phyloP scores from a whole-genome alignment of 345 rosid genomes.

The Erysimum cheiranthoides region DNA sequence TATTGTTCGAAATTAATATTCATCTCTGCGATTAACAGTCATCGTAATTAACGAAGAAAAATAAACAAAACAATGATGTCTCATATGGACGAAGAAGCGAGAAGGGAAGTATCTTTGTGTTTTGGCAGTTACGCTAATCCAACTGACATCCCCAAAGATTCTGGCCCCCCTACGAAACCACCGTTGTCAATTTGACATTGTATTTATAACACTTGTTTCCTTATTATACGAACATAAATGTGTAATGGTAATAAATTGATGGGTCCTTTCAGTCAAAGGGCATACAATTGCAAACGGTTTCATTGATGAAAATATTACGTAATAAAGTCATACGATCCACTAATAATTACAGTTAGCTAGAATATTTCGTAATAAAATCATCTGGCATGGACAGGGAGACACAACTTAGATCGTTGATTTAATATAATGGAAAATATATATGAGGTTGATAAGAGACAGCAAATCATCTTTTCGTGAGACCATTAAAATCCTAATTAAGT shows the following conservation, averaged over 20 bases:
- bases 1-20: not conserved
- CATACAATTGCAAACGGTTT: not conserved
- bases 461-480: slow-evolving; percentile 24
- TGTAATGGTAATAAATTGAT: not conserved
- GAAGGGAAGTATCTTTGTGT: slow-evolving; percentile 36
- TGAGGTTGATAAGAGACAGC: slow-evolving; percentile 35
- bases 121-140: slow-evolving; percentile 38
- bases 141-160: slow-evolving; percentile 36
- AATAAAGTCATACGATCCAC: slow-evolving; percentile 8
- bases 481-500: slow-evolving; percentile 35
- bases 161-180: slow-evolving; percentile 37
- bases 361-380: slow-evolving; percentile 4
- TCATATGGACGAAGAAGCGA: slow-evolving; percentile 16
- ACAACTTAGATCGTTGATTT: not conserved
- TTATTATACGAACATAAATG: not conserved
- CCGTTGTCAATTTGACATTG: not conserved
- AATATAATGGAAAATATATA: slow-evolving; percentile 6
- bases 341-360: slow-evolving; percentile 7
- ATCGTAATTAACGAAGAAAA: slow-evolving; percentile 28
- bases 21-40: not conserved
- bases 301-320: slow-evolving; percentile 2
- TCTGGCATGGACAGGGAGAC: slow-evolving; percentile 33
- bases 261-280: not conserved
- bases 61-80: slow-evolving; percentile 1
- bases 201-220: not conserved